A percentile compares a stretch with the other conserved stretches of the same genome.
Evolutionary conservation across 495 filamentous ascomycete genomes (phyloP).

Genomic region (Halenospora varia): DNA sequence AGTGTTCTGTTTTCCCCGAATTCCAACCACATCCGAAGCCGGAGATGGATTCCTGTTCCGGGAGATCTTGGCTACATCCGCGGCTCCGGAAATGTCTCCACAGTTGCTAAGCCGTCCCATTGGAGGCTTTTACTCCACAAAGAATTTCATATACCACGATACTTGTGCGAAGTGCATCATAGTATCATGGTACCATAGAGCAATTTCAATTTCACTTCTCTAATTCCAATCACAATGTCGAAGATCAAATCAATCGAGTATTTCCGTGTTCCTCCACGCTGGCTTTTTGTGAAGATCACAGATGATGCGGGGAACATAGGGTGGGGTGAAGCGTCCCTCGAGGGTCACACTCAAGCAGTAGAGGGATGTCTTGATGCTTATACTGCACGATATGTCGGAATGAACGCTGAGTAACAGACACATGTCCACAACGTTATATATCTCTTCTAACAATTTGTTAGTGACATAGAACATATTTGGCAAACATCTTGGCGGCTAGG

Average conservation of each 20-base stretch:
- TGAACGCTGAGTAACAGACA: constrained; percentile 64
- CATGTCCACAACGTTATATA: background rate
- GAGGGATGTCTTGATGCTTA: constrained; percentile 71
- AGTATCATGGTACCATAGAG: too few relatives aligned
- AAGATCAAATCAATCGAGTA: constrained; percentile 70
- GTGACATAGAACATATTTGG: constrained; percentile 81
- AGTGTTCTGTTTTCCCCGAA: too few relatives aligned
- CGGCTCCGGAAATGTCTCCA: too few relatives aligned
- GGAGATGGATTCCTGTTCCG: too few relatives aligned
- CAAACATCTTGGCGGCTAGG: constrained; percentile 64
- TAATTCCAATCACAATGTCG: constrained; percentile 55
- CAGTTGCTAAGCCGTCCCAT: too few relatives aligned
- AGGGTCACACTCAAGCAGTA: constrained; percentile 72
- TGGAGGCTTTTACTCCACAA: too few relatives aligned
- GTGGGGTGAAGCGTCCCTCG: constrained; percentile 78
- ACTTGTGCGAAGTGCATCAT: too few relatives aligned
- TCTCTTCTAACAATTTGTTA: too few relatives aligned
- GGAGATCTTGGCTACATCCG: too few relatives aligned
- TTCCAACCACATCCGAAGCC: too few relatives aligned
- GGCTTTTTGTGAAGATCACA: constrained; percentile 76
- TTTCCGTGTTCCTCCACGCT: constrained; percentile 69
- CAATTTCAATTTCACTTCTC: too few relatives aligned
- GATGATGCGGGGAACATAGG: constrained; percentile 59
- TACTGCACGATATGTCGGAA: constrained; percentile 57
- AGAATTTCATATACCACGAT: too few relatives aligned